Percentiles rank a stretch among this genome's conserved stretches.
Evolutionary conservation across 805 yeast species (phyloP).

Genomic region (Myxozyma neglecta): DNA sequence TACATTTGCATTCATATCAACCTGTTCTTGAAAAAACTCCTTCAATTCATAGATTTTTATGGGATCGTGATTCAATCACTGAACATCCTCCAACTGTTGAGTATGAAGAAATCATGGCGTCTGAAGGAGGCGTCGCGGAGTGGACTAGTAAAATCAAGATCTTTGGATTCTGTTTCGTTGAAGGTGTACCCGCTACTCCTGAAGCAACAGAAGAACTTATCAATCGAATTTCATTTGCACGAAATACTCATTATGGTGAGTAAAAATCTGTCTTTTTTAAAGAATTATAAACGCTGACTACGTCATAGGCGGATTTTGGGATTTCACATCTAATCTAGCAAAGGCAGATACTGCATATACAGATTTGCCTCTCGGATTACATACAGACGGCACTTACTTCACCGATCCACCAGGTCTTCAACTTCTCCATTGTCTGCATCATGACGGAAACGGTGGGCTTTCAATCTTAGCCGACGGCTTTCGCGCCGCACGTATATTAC

Average conservation of each 20-base stretch:
- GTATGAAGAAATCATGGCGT: slow-evolving; percentile 49
- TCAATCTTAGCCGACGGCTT: slow-evolving; percentile 69
- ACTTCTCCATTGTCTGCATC: slow-evolving; percentile 62
- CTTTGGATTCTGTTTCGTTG: slow-evolving; percentile 62
- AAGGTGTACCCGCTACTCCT: slow-evolving; percentile 60
- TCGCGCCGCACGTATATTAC: slow-evolving; percentile 54
- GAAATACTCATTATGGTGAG: slow-evolving; percentile 64
- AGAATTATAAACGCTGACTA: background rate
- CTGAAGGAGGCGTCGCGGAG: slow-evolving; percentile 49
- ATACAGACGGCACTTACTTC: slow-evolving; percentile 77
- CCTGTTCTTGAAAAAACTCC: slow-evolving; percentile 46
- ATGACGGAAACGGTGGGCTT: slow-evolving; percentile 64
- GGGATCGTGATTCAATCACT: slow-evolving; percentile 39
- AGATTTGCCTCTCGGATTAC: slow-evolving; percentile 60
- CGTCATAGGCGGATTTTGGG: slow-evolving; percentile 66
- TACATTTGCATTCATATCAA: slow-evolving; percentile 52
- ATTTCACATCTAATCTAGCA: slow-evolving; percentile 66
- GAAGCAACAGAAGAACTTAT: slow-evolving; percentile 59
- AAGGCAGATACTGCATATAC: slow-evolving; percentile 74
- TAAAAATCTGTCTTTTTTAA: background rate
- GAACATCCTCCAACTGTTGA: slow-evolving; percentile 51
- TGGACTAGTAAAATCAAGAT: slow-evolving; percentile 55
- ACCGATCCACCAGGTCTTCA: slow-evolving; percentile 71
- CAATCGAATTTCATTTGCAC: slow-evolving; percentile 57
- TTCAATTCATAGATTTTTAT: slow-evolving; percentile 39